These are phyloP conservation scores for Hypoxylon rubiginosum DNA, from an alignment of 2,329 filamentous ascomycete species.

Conservation along the genomic window DNA sequence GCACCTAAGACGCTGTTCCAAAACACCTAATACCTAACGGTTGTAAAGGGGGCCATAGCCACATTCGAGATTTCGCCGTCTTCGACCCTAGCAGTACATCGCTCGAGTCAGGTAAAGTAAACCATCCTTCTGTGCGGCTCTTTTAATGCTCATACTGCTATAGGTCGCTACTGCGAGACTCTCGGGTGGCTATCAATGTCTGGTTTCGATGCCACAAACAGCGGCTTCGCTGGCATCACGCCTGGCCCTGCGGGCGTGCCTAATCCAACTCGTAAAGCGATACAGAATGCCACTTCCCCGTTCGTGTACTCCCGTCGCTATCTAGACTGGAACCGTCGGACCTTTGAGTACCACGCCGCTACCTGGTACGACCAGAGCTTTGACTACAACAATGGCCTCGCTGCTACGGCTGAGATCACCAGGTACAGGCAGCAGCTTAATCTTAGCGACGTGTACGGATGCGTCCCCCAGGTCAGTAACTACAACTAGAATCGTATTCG, in stretches of 20 bases:
- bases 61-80: slow-evolving; percentile 74
- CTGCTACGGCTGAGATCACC: slow-evolving; percentile 65
- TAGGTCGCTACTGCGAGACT: slow-evolving; percentile 75
- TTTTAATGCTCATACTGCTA: slow-evolving; percentile 6
- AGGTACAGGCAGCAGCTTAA: slow-evolving; percentile 65
- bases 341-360: slow-evolving; percentile 73
- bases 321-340: slow-evolving; percentile 77
- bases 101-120: slow-evolving; percentile 63
- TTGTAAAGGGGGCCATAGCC: slow-evolving; percentile 69
- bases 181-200: slow-evolving; percentile 76
- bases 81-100: slow-evolving; percentile 73
- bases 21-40: slow-evolving; percentile 19
- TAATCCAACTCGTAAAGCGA: slow-evolving; percentile 58
- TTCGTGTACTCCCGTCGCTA: slow-evolving; percentile 70
- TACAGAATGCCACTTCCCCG: slow-evolving; percentile 54
- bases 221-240: slow-evolving; percentile 55
- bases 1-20: background rate
- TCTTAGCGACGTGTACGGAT: slow-evolving; percentile 69
- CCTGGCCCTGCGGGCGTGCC: slow-evolving; percentile 55
- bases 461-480: slow-evolving; percentile 61
- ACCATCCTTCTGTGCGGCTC: background rate
- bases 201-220: slow-evolving; percentile 65
- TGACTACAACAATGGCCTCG: slow-evolving; percentile 62
- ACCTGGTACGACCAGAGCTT: slow-evolving; percentile 62
- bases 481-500: background rate